phyloP scores from a whole-genome alignment of 2,329 filamentous ascomycete genomes.

The Trichoderma sp. region DNA sequence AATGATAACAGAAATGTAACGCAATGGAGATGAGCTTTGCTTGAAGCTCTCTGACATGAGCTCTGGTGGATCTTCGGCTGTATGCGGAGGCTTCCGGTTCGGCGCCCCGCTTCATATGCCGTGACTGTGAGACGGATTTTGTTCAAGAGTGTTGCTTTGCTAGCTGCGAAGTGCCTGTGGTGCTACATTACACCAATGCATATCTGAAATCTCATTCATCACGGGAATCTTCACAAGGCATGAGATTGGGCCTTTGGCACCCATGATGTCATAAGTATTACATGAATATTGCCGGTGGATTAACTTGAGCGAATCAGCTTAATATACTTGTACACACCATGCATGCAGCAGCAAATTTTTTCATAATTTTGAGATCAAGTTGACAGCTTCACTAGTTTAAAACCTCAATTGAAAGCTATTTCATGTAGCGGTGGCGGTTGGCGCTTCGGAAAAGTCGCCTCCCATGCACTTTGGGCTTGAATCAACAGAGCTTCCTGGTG shows the following conservation, averaged over 20 bases:
- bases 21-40: not conserved
- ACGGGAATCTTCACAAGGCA: not conserved
- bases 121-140: not conserved
- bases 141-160: no score
- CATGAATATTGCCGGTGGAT: not conserved
- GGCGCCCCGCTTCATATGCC: not conserved
- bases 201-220: not conserved
- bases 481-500: not conserved
- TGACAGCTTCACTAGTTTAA: accelerated
- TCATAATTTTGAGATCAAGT: not conserved
- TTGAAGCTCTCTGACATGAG: not conserved
- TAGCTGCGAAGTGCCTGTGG: not conserved
- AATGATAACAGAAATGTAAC: not conserved
- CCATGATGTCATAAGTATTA: not conserved
- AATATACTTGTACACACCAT: no score
- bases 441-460: not conserved
- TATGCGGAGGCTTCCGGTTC: not conserved
- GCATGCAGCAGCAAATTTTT: not conserved
- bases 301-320: no score
- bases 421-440: not conserved
- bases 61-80: not conserved
- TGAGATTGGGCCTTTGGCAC: no score
- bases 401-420: not conserved
- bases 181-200: not conserved
- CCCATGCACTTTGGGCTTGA: not conserved